These are phyloP conservation scores for Punica granatum DNA, from an alignment of 345 rosid species.

Conservation along the genomic window DNA sequence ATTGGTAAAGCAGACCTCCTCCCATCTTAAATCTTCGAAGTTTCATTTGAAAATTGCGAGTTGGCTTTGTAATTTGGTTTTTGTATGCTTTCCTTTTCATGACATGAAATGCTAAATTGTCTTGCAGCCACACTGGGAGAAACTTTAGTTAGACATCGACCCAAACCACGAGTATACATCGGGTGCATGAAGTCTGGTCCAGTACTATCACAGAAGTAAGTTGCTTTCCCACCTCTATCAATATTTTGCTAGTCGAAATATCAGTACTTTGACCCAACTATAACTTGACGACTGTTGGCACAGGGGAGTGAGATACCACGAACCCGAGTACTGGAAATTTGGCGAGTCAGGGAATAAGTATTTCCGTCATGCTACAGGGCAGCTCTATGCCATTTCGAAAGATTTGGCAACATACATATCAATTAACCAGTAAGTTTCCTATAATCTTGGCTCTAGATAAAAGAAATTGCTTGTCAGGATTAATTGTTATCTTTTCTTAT, in stretches of 20 bases:
- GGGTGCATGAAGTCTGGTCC: constrained; percentile 99
- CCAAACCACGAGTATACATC: constrained; percentile 65
- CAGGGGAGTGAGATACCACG: constrained; percentile 97
- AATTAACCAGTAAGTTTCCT: constrained; percentile 71
- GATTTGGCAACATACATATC: constrained; percentile 93
- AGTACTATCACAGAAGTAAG: constrained; percentile 83
- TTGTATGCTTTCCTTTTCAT: background rate
- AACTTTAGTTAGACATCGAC: constrained; percentile 73
- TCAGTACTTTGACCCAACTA: background rate
- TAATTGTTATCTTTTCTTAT: background rate
- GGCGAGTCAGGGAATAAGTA: constrained; percentile 91
- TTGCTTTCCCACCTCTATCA: background rate
- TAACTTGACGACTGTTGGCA: constrained; percentile 13
- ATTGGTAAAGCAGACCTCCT: constrained; percentile 39
- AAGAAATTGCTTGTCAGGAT: background rate
- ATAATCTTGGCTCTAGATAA: background rate
- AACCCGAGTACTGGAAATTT: constrained; percentile 95
- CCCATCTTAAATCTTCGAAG: background rate
- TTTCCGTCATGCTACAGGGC: constrained; percentile 97
- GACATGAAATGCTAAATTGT: constrained; percentile 1
- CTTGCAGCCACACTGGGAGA: constrained; percentile 85
- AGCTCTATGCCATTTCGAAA: constrained; percentile 86
- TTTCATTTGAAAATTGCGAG: background rate
- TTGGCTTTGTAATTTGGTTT: background rate
- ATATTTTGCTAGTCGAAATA: background rate